Evolutionary conservation across 2,329 filamentous ascomycete genomes (phyloP).

Genomic region (Nigrospora osmanthi): DNA sequence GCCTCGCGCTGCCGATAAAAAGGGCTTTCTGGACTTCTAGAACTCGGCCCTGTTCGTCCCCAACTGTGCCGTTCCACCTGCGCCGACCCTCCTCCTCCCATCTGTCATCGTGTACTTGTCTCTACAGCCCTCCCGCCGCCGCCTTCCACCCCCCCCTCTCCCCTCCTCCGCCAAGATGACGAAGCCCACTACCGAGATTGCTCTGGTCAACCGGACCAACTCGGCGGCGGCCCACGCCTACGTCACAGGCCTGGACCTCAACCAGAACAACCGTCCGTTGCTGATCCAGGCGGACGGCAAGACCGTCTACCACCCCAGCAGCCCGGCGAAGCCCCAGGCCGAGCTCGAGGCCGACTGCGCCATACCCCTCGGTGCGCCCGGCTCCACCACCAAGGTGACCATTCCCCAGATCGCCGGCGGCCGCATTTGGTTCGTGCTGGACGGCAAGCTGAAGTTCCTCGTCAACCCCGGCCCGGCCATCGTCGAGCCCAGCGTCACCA

Average conservation of each 20-base stretch:
- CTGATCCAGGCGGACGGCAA: slow-evolving; percentile 59
- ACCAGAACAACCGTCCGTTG: slow-evolving; percentile 50
- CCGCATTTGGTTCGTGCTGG: slow-evolving; percentile 63
- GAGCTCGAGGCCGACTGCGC: slow-evolving; percentile 49
- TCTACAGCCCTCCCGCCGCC: not conserved
- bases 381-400: slow-evolving; percentile 49
- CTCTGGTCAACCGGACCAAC: slow-evolving; percentile 57
- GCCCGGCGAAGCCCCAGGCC: slow-evolving; percentile 41
- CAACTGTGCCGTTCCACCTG: not conserved
- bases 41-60: not conserved
- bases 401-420: slow-evolving; percentile 65
- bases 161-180: slow-evolving; percentile 23
- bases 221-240: slow-evolving; percentile 58
- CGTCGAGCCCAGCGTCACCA: slow-evolving; percentile 68
- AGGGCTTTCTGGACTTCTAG: slow-evolving; percentile 1
- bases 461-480: slow-evolving; percentile 66
- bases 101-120: not conserved
- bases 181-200: slow-evolving; percentile 46
- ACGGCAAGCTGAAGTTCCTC: slow-evolving; percentile 54
- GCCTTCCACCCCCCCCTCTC: too few relatives aligned
- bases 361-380: slow-evolving; percentile 56
- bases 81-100: not conserved
- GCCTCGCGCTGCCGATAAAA: not conserved
- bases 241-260: slow-evolving; percentile 59
- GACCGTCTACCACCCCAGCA: slow-evolving; percentile 56